Base-by-base conservation (phyloP, 73 alveolate genomes). In the Stentor coeruleus region DNA sequence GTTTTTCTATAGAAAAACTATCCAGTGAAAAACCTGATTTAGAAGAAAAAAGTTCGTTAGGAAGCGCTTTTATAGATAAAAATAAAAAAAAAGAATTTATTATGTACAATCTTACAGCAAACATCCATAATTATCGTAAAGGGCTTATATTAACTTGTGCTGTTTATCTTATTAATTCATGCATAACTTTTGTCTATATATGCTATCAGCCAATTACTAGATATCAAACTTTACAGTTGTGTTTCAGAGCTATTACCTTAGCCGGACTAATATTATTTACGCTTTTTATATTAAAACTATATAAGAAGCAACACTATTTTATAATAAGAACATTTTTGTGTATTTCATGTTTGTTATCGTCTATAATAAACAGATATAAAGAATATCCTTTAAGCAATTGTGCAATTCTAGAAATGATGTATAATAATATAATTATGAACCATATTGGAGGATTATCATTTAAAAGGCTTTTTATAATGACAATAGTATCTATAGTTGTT, bases 391-490 rank as follows among this genome's bases (percentile, higher is more conserved):
- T 49, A 49, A 49, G 66, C 66, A 11, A 66, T 2, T 20, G n/a
- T 33, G 39, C 33, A 1, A 31, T 31, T 0, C 14, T 66, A 20
- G 79, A 66, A 66, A 66, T 33, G 11, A 66, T 66, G 79, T 66
- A 66, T 40, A 66, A 26, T 11, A 66, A 20, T 33, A 40, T 66
- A 26, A 40, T 33, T 28, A 26, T 66, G 49, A 66, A 66, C 39
- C 79, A 66, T 33, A 66, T 66, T 15, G 33, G 79, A 28, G 79
- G 79, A 14, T 31, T 66, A 20, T 40, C 39, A 28, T 66, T 66
- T 33, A 40, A 40, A 0, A 28, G 33, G 2, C n/a, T 66, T 33
- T 66, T 66, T 28, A 20, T 20, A 49, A 20, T 6, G 6, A 11
- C 66, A 6, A 11, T 49, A 20, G 20, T 20, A 6, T 20, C 6